These are phyloP conservation scores for Castanea sativa DNA, from an alignment of 306 rosid species.

Conservation along the genomic window DNA sequence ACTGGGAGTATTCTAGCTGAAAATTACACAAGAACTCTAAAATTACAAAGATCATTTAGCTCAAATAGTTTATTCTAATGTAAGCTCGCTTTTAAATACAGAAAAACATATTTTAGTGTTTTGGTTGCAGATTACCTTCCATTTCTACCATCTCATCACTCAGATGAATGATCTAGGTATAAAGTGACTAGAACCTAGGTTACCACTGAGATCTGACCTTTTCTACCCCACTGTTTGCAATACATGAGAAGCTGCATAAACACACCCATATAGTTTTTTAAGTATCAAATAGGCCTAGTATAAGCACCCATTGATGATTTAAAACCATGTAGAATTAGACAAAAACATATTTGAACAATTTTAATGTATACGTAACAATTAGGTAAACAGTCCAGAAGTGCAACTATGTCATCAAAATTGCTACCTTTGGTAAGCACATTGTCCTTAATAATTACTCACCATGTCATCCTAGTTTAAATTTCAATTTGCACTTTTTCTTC, in stretches of 20 bases:
- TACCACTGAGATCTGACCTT: neutral
- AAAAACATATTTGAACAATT: neutral
- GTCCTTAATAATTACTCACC: neutral
- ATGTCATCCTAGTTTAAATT: neutral
- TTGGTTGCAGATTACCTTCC: too few species aligned
- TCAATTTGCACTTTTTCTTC: neutral
- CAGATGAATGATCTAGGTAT: neutral
- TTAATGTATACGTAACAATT: neutral
- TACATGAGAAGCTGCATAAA: neutral
- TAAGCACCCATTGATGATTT: neutral
- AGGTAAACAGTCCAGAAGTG: neutral
- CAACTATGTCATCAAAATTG: neutral
- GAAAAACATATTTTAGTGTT: neutral
- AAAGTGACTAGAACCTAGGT: neutral
- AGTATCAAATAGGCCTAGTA: neutral
- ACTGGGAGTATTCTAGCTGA: too few species aligned
- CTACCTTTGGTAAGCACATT: neutral
- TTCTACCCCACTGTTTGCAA: neutral
- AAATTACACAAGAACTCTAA: too few species aligned
- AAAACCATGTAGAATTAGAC: neutral
- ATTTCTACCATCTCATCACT: neutral
- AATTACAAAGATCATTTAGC: too few species aligned
- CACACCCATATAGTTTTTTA: neutral
- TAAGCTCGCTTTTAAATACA: neutral
- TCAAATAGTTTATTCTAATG: neutral